Evolutionary conservation across 2,329 filamentous ascomycete species (phyloP).

Genomic region (Ceratocystis cacaofunesta): DNA sequence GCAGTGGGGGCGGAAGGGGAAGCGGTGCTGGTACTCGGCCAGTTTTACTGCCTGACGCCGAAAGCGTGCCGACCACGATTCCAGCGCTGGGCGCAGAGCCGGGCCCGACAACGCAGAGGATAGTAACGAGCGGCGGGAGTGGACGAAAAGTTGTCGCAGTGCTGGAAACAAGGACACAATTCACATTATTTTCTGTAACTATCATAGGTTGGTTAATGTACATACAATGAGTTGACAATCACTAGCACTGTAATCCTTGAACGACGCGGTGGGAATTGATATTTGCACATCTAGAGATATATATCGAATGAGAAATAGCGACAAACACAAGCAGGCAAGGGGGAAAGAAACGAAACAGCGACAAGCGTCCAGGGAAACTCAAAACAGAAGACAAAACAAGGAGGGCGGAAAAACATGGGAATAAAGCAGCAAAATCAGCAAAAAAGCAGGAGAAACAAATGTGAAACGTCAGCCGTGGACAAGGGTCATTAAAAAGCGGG

Average conservation of each 20-base stretch:
- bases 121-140: neutral
- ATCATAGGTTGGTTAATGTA: neutral
- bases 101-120: neutral
- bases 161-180: neutral
- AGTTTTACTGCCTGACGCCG: slow-evolving; percentile 6
- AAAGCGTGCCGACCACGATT: slow-evolving; percentile 13
- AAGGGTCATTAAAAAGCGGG: neutral
- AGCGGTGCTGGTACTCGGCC: neutral
- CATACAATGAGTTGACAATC: neutral
- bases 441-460: neutral
- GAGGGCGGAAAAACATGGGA: neutral
- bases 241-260: neutral
- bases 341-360: neutral
- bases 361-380: neutral
- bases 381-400: neutral
- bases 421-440: neutral
- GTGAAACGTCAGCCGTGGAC: neutral
- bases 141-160: neutral
- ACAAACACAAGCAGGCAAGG: neutral
- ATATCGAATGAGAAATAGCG: neutral
- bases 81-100: slow-evolving; percentile 11
- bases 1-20: neutral
- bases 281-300: slow-evolving; percentile 5
- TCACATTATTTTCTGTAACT: neutral
- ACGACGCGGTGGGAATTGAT: neutral